Conservation (phyloP, 306 rosid species). For the Macrotyloma uniflorum region DNA sequence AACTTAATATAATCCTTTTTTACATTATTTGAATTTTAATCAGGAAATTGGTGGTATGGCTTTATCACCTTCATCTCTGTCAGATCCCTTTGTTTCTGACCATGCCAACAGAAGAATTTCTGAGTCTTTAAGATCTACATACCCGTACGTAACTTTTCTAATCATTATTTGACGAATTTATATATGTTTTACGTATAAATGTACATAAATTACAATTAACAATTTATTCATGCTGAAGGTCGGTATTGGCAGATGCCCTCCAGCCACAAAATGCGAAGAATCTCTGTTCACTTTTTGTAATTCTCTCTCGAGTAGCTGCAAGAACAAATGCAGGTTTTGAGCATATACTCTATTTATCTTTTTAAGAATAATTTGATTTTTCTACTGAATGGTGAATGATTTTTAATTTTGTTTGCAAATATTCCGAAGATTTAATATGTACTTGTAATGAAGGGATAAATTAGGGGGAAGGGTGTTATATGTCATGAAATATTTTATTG, state of each 20-base stretch:
- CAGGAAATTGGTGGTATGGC: constrained; percentile 58
- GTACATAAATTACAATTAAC: constrained; percentile 19
- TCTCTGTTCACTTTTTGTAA: constrained; percentile 71
- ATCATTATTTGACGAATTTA: constrained; percentile 23
- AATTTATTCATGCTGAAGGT: constrained; percentile 59
- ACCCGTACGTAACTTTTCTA: constrained; percentile 50
- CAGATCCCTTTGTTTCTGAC: constrained; percentile 40
- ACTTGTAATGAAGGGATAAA: not conserved
- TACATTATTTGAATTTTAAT: constrained; percentile 32
- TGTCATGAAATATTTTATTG: not conserved
- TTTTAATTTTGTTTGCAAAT: constrained; percentile 23
- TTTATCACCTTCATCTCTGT: constrained; percentile 41
- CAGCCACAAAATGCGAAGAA: constrained; percentile 63
- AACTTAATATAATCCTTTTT: constrained; percentile 8
- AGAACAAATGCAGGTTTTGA: constrained; percentile 63
- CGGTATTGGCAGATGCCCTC: constrained; percentile 66
- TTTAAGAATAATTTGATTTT: constrained; percentile 28
- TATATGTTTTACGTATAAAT: constrained; percentile 6
- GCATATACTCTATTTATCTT: constrained; percentile 33
- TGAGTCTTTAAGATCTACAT: constrained; percentile 55
- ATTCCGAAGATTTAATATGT: constrained; percentile 1
- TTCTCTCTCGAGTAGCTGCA: constrained; percentile 61
- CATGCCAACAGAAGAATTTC: constrained; percentile 43
- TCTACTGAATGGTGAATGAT: constrained; percentile 22
- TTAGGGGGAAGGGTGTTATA: not conserved